Conservation (phyloP, 1,139 yeast genomes). For the Pichia sp. region DNA sequence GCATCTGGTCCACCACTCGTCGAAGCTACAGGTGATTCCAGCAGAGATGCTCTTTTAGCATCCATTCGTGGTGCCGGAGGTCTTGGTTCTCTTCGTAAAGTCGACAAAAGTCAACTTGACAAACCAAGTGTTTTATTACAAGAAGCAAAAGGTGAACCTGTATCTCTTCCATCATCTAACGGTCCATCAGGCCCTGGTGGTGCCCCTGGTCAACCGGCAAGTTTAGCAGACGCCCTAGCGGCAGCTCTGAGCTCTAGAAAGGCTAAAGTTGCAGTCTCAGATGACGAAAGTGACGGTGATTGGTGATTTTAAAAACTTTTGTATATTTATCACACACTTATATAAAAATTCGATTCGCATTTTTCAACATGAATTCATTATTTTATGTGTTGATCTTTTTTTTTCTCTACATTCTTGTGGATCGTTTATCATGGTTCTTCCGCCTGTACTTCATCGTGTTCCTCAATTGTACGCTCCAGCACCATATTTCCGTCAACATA, state of each 20-base stretch:
- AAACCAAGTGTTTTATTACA: constrained; percentile 66
- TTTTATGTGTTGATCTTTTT: too few species aligned
- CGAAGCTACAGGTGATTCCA: constrained; percentile 38
- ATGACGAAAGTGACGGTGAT: constrained; percentile 78
- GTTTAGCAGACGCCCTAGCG: constrained; percentile 48
- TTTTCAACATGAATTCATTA: too few species aligned
- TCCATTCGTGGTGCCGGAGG: constrained; percentile 77
- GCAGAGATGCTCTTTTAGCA: constrained; percentile 78
- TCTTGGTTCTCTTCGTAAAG: constrained; percentile 58
- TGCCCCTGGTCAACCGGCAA: constrained; percentile 45
- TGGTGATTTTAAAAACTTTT: constrained; percentile 38
- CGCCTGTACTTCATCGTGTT: not conserved
- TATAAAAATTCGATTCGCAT: too few species aligned
- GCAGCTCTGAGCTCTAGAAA: constrained; percentile 80
- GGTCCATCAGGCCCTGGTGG: constrained; percentile 29
- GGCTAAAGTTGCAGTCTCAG: constrained; percentile 75
- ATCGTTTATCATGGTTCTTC: constrained; percentile 23
- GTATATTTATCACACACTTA: too few species aligned
- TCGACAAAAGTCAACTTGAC: constrained; percentile 79
- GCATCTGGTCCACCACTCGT: constrained; percentile 12
- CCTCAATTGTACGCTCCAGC: constrained; percentile 1
- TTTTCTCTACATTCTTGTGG: too few species aligned
- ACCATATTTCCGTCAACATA: constrained; percentile 11
- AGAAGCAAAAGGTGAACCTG: constrained; percentile 60
- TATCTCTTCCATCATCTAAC: constrained; percentile 23